These are phyloP conservation scores for Claviceps sp. DNA, from an alignment of 2,329 filamentous ascomycete species.

Conservation along the genomic window DNA sequence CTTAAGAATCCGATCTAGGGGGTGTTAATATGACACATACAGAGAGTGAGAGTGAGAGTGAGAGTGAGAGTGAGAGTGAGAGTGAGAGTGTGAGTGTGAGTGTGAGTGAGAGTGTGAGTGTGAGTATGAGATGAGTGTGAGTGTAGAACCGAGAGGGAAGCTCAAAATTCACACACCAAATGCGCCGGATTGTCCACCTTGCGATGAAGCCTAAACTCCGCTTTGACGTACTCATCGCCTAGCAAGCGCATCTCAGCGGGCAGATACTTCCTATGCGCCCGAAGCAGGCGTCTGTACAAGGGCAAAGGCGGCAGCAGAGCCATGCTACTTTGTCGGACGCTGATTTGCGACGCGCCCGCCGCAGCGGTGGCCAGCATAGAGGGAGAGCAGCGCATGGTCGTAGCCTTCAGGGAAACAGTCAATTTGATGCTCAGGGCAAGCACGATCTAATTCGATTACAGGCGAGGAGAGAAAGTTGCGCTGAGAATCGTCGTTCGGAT, in stretches of 20 bases:
- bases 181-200: conserved; percentile 83
- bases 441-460: neutral
- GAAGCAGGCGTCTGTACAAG: conserved; percentile 76
- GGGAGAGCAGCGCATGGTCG: conserved; percentile 11
- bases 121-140: no score
- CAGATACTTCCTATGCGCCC: conserved; percentile 71
- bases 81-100: no score
- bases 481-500: no score
- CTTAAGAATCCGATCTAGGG: conserved; percentile 81
- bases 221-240: conserved; percentile 86
- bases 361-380: conserved; percentile 17
- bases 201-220: conserved; percentile 76
- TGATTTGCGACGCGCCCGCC: conserved; percentile 11
- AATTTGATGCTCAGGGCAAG: neutral
- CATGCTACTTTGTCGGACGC: conserved; percentile 29
- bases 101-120: no score
- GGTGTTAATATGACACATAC: neutral
- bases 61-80: no score
- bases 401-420: no score
- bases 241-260: conserved; percentile 62
- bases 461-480: no score
- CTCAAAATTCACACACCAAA: conserved; percentile 43
- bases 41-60: no score
- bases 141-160: no score
- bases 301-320: conserved; percentile 78